Base-by-base conservation (phyloP, 306 rosid genomes). In the Delonix regia region DNA sequence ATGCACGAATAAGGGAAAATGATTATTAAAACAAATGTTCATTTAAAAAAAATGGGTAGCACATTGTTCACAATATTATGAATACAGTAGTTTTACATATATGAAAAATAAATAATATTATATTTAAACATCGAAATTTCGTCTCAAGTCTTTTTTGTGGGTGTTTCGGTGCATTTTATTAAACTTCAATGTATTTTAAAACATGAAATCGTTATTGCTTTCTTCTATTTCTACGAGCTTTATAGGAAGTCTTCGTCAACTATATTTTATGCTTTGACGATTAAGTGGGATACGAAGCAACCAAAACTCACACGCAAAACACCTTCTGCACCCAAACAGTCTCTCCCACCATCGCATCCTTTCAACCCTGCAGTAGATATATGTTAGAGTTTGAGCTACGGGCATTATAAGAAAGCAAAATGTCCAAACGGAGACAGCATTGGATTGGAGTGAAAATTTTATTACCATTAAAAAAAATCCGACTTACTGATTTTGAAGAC, bases 241-340 rank as follows among this genome's bases (percentile, higher is more conserved):
- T 42, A 52, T 9, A 27, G 33, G 56, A 64, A 74, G 52, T 64
- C 64, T 64, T 18, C 8, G 27, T 67, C 24, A 45, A 65, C 64
- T 33, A 78, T 38, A 47, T 57, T 68, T 38, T 44, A 49, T 68
- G 59, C 57, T 39, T 45, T n/a, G n/a, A n/a, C n/a, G 51, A 70
- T 41, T 71, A 71, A 71, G 61, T 79, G 87, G 97, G 98, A 96
- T 96, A 96, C 99, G 78, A 88, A 96, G 85, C 99, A 96, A 28
- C 96, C 98, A 74, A 96, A 85, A 87, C 98, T 96, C 83, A 96
- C 96, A 33, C 99, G 98, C 81, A 96, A 84, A 82, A 93, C 99
- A n/a, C 96, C 99, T 83, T 96, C 91, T 69, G 98, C 93, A 38
- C 96, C 98, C 85, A 91, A 85, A 84, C 99, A 96, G 62, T 93